Evolutionary conservation across 116 monocot species (phyloP).

Genomic region (Phalaenopsis hybrid): DNA sequence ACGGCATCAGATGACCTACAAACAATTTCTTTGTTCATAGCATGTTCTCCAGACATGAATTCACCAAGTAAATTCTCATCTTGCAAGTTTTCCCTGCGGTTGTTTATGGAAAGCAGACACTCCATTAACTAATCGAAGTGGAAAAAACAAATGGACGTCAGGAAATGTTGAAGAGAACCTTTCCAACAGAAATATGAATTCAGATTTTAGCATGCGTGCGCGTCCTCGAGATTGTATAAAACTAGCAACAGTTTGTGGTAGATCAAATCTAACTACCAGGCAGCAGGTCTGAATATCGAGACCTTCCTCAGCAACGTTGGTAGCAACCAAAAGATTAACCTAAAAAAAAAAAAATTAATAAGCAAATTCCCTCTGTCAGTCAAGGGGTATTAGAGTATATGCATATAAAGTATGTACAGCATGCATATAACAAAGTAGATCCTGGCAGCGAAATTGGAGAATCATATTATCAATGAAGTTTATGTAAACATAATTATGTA

Average conservation of each 20-base stretch:
- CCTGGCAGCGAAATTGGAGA: background rate
- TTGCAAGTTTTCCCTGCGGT: constrained; percentile 50
- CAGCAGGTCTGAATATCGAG: constrained; percentile 95
- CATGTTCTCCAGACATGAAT: constrained; percentile 48
- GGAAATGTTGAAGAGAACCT: constrained; percentile 33
- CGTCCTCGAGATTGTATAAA: constrained; percentile 98
- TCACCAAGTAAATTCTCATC: constrained; percentile 53
- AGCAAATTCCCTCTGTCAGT: background rate
- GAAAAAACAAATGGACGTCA: background rate
- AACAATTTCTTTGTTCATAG: constrained; percentile 72
- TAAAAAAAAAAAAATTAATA: constrained; percentile 8
- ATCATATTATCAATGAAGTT: background rate
- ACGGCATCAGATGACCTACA: constrained; percentile 51
- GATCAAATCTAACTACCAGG: constrained; percentile 91
- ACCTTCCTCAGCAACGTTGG: constrained; percentile 98
- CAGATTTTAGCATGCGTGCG: constrained; percentile 79
- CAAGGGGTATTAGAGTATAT: too few species aligned
- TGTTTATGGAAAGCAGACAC: background rate
- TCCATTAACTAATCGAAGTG: background rate
- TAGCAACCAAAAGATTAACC: constrained; percentile 96
- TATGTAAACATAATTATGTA: background rate
- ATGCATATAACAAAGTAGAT: too few species aligned
- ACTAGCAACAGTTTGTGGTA: constrained; percentile 85
- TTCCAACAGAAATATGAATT: constrained; percentile 73
- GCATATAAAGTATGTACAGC: too few species aligned